Conservation (phyloP, 306 rosid genomes). For the Nissolia schottii region DNA sequence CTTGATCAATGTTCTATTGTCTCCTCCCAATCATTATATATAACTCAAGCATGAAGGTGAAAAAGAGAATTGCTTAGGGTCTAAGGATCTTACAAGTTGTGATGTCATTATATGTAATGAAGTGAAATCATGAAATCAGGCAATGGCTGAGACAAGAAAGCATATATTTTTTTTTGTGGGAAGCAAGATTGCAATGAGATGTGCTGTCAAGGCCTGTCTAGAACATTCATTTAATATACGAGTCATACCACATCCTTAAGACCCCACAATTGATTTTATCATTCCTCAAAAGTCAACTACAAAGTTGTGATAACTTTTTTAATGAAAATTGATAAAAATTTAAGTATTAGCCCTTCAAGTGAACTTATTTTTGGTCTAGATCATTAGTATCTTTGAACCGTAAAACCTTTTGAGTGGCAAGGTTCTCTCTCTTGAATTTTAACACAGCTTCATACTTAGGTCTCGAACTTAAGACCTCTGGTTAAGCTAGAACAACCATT, state of each 20-base stretch:
- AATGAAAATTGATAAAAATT: too few species aligned
- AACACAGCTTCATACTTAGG: too few species aligned
- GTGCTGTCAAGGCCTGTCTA: neutral
- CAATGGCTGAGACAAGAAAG: neutral
- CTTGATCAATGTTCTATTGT: neutral
- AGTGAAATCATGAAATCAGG: constrained; percentile 24
- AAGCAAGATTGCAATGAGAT: neutral
- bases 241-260: neutral
- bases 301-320: neutral
- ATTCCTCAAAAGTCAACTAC: neutral
- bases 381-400: too few species aligned
- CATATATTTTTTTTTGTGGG: neutral
- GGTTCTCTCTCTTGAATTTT: too few species aligned
- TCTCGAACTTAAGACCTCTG: too few species aligned
- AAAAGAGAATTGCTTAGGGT: constrained; percentile 12
- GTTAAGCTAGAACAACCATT: too few species aligned
- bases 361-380: too few species aligned
- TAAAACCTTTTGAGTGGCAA: too few species aligned
- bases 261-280: neutral
- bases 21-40: neutral
- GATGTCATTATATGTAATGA: neutral
- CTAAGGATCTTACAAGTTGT: constrained; percentile 11
- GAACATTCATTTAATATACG: neutral
- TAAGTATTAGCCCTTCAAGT: too few species aligned
- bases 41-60: neutral